Conservation (phyloP, 2,329 filamentous ascomycete genomes). For the Stylonectria norvegica region DNA sequence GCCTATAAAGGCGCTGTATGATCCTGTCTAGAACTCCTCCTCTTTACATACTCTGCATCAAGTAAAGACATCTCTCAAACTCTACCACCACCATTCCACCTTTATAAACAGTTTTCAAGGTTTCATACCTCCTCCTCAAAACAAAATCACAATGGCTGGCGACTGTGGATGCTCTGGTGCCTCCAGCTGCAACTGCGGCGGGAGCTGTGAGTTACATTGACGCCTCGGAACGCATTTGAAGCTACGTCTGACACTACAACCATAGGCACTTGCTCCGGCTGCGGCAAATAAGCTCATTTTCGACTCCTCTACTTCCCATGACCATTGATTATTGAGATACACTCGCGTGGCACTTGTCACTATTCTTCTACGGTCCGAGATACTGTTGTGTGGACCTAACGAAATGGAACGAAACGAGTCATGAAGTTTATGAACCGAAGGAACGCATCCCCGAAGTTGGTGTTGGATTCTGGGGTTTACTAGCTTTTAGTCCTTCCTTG, state of each 20-base stretch:
- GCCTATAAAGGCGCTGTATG: slow-evolving; percentile 27
- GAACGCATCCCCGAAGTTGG: slow-evolving; percentile 11
- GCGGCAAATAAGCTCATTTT: slow-evolving; percentile 23
- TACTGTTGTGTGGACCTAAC: slow-evolving; percentile 6
- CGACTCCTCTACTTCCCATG: slow-evolving; percentile 10
- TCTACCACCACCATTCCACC: slow-evolving; percentile 5
- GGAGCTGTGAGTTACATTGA: slow-evolving; percentile 30
- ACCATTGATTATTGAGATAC: slow-evolving; percentile 14
- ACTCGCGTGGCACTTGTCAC: slow-evolving; percentile 12
- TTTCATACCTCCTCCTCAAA: slow-evolving; percentile 12
- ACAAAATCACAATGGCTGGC: slow-evolving; percentile 33
- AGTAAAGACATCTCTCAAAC: slow-evolving; percentile 14
- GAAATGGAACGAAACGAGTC: slow-evolving; percentile 6
- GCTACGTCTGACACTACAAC: slow-evolving; percentile 9
- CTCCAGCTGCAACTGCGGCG: slow-evolving; percentile 36
- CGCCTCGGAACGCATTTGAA: not conserved
- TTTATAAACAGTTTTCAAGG: slow-evolving; percentile 3
- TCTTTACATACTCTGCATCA: slow-evolving; percentile 10
- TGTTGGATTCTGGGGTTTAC: slow-evolving; percentile 11
- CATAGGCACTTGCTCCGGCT: slow-evolving; percentile 33
- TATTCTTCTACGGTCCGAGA: slow-evolving; percentile 11
- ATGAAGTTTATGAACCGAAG: slow-evolving; percentile 9
- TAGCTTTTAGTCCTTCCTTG: slow-evolving; percentile 19
- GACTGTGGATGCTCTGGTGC: slow-evolving; percentile 37
- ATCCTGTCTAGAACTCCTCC: slow-evolving; percentile 7